phyloP scores from a whole-genome alignment of 2,329 filamentous ascomycete species.

The Pseudocercospora vitis region DNA sequence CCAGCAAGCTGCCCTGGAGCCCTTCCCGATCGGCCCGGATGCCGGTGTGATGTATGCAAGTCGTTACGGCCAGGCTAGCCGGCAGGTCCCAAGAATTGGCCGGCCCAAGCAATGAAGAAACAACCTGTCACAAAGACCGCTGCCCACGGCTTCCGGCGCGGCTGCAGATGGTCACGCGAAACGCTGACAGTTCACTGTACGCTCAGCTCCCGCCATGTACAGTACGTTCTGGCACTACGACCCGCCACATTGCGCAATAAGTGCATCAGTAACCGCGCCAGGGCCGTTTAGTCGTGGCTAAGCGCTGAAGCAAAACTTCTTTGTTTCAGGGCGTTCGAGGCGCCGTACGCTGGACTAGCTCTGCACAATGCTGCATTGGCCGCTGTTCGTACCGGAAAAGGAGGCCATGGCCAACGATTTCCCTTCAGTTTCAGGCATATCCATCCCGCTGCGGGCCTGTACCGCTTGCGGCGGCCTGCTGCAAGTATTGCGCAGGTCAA shows the following conservation, averaged over 20 bases:
- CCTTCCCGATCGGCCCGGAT: constrained; percentile 35
- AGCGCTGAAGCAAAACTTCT: constrained; percentile 18
- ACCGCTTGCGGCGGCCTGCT: constrained; percentile 19
- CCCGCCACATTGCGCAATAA: constrained; percentile 34
- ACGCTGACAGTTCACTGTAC: constrained; percentile 33
- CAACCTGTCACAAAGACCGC: constrained; percentile 35
- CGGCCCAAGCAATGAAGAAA: constrained; percentile 22
- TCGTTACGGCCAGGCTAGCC: constrained; percentile 28
- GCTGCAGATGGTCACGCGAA: constrained; percentile 35
- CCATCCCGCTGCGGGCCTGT: constrained; percentile 12
- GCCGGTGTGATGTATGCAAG: constrained; percentile 33
- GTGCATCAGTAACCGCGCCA: constrained; percentile 27
- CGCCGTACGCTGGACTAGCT: constrained; percentile 12
- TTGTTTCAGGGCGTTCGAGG: constrained; percentile 16
- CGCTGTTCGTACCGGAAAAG: constrained; percentile 23
- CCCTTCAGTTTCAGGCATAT: constrained; percentile 23
- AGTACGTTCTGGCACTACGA: constrained; percentile 22
- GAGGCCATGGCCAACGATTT: constrained; percentile 10
- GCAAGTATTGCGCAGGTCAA: constrained; percentile 24
- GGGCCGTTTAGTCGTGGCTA: constrained; percentile 12
- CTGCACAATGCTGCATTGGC: constrained; percentile 18
- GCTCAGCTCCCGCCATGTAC: constrained; percentile 12
- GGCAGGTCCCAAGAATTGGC: constrained; percentile 28
- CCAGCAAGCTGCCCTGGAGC: constrained; percentile 33
- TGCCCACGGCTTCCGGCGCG: constrained; percentile 25